phyloP scores from a whole-genome alignment of 352 stramenopile genomes.

The Phytophthora capsici region DNA sequence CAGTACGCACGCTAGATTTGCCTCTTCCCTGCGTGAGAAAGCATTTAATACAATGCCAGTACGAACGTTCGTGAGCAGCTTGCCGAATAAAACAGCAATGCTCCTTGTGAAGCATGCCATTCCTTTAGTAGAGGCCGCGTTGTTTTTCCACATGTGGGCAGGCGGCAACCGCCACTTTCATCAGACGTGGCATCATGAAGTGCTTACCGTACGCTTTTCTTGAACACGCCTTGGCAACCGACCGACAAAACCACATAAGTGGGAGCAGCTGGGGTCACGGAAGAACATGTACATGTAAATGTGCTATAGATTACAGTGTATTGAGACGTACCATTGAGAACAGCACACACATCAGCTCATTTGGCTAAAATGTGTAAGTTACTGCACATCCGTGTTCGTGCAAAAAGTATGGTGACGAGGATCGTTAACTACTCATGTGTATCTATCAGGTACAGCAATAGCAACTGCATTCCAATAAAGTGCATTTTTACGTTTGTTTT shows the following conservation, averaged over 20 bases:
- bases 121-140: too few species aligned
- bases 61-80: not conserved
- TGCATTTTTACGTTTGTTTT: too few species aligned
- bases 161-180: too few species aligned
- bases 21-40: not conserved
- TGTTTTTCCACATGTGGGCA: too few species aligned
- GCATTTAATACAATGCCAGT: not conserved
- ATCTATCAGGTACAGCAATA: too few species aligned
- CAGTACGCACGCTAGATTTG: not conserved
- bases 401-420: not conserved
- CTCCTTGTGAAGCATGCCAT: too few species aligned
- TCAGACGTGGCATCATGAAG: too few species aligned
- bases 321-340: not conserved
- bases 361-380: not conserved
- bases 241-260: not conserved
- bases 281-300: not conserved
- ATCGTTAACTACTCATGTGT: not conserved
- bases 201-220: not conserved
- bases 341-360: not conserved
- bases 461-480: too few species aligned
- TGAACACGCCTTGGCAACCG: not conserved
- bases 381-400: not conserved
- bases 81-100: too few species aligned
- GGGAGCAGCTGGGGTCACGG: conserved; percentile 6
- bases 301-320: not conserved